Conservation (phyloP, 192 early-diverging fungal species). For the Coemansia sp. region DNA sequence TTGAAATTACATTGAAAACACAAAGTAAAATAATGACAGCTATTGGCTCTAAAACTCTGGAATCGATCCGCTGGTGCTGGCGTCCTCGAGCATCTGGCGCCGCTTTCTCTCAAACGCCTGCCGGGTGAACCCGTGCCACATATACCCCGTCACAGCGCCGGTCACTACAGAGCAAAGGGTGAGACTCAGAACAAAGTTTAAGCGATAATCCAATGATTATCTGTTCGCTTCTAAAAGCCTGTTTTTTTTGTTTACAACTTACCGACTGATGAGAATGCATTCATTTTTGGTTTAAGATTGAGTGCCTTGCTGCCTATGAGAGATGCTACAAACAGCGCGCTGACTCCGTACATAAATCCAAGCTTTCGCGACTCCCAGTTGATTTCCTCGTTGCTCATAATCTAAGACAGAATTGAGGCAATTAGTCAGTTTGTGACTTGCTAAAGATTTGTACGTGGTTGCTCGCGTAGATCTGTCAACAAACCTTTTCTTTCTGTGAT, state of each 20-base stretch:
- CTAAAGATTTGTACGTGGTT: too few relatives aligned
- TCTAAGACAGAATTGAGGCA: constrained; percentile 11
- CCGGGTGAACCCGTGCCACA: constrained; percentile 50
- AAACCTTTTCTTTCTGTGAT: constrained; percentile 4
- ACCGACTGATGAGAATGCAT: constrained; percentile 34
- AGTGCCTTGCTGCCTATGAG: constrained; percentile 41
- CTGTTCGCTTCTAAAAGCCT: neutral
- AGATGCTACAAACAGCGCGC: constrained; percentile 41
- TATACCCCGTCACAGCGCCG: constrained; percentile 46
- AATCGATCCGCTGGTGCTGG: constrained; percentile 25
- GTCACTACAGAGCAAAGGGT: constrained; percentile 21
- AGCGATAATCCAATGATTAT: neutral
- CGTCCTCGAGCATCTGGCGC: constrained; percentile 26
- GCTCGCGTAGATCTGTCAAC: neutral
- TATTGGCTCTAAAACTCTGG: constrained; percentile 11
- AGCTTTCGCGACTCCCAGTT: constrained; percentile 50
- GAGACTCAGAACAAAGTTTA: too few relatives aligned
- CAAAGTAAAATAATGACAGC: neutral
- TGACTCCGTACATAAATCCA: constrained; percentile 33
- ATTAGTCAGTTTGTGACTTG: too few relatives aligned
- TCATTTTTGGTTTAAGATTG: constrained; percentile 25
- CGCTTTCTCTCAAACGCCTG: constrained; percentile 50
- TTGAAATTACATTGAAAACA: too few relatives aligned
- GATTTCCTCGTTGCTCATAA: constrained; percentile 43
- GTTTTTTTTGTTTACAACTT: constrained; percentile 10